phyloP scores from a whole-genome alignment of 192 early-diverging fungal species.

The Lunasporangiospora selenospora region DNA sequence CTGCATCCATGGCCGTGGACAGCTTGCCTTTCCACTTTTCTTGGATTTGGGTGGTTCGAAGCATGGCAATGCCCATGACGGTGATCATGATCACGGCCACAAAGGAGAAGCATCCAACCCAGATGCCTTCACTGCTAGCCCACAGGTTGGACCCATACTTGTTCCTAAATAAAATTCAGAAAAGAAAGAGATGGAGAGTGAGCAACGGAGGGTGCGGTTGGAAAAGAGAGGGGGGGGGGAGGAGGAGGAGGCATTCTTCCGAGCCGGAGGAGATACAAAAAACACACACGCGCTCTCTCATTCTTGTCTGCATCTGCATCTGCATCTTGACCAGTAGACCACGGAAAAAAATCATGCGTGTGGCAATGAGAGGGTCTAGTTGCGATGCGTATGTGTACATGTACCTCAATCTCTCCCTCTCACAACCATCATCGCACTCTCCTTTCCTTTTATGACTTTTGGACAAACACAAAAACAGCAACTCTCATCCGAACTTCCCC shows the following conservation, averaged over 20 bases:
- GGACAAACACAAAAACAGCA: too few species aligned
- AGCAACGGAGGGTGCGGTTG: too few species aligned
- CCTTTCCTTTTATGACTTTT: too few species aligned
- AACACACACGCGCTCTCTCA: too few species aligned
- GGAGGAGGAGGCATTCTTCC: too few species aligned
- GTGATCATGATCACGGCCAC: slow-evolving; percentile 83
- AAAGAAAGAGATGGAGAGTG: not conserved
- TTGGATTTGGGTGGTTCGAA: slow-evolving; percentile 73
- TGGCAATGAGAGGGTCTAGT: not conserved
- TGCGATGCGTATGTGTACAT: too few species aligned
- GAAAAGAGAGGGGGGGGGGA: not conserved
- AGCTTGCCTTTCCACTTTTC: slow-evolving; percentile 80
- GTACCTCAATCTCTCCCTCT: too few species aligned
- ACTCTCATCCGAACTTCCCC: not conserved
- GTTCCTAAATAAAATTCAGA: slow-evolving; percentile 24
- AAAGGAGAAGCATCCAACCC: slow-evolving; percentile 64
- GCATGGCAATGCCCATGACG: slow-evolving; percentile 84
- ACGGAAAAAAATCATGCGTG: too few species aligned
- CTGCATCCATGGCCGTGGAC: slow-evolving; percentile 52
- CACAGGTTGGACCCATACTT: slow-evolving; percentile 29
- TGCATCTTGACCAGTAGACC: too few species aligned
- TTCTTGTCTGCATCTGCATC: too few species aligned
- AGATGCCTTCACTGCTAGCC: slow-evolving; percentile 66
- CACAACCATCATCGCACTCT: too few species aligned
- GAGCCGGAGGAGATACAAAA: too few species aligned